Base-by-base conservation (phyloP, 352 stramenopile species). In the Paralagenidium karlingii region DNA sequence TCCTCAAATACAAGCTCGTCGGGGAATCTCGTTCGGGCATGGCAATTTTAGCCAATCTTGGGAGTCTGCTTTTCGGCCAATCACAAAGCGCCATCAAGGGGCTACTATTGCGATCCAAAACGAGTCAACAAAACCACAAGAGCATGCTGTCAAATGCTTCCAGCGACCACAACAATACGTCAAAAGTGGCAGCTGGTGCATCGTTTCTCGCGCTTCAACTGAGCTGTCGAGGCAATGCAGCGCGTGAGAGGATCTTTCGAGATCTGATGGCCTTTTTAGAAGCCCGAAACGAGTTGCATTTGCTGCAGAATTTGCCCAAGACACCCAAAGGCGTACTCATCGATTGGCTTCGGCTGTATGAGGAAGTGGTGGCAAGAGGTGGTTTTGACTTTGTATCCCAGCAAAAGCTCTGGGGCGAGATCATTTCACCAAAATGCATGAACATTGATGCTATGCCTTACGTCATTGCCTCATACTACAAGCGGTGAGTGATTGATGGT, bases 321-420 rank as follows among this genome's bases (percentile, higher is more conserved):
- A 68, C 59, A 24, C 66, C 63, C 1, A 56, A 69, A 8, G 68
- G 68, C 33, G 54, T 49, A 22, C 15, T 55, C 1, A 77, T 89
- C 47, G 71, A 86, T 55, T 83, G 74, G 64, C 53, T 89, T 16
- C 60, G 73, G 29, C 53, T 89, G 39, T 89, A 89, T 53, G 76
- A 89, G 43, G 76, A 86, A 40, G 71, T 89, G 25, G 76, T 78
- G 34, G 54, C 57, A 40, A 64, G 63, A 21, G 71, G 76, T 38
- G 76, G 76, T 37, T 83, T 64, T 43, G 36, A 49, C 13, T 18
- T 60, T 29, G 65, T 80, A 15, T 76, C 62, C 2, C 57, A 77
- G 38, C 51, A 60, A 24, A 60, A 59, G 28, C 58, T 70, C 20
- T 89, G 76, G 76, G 2, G 51, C 4, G 57, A 73, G 27, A 63